Percentiles rank a stretch among this genome's conserved stretches.
Conservation (phyloP, 345 rosid species). For the Turnera subulata region DNA sequence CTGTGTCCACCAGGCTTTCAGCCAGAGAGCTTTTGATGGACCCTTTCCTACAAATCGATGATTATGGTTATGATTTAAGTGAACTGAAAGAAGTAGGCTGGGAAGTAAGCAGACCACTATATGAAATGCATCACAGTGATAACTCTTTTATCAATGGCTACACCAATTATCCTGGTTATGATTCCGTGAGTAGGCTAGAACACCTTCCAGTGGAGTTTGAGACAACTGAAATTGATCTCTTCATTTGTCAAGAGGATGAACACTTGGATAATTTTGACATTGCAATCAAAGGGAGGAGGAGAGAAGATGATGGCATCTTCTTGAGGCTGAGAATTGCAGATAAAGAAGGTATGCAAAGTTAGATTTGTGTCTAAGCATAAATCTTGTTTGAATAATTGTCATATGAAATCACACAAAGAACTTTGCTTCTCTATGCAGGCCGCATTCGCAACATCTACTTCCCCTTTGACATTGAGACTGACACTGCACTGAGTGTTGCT, state of each 20-base stretch:
- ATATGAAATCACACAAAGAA: not conserved
- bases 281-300: constrained; percentile 68
- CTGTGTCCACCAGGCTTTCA: constrained; percentile 69
- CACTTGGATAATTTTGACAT: constrained; percentile 45
- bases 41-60: constrained; percentile 64
- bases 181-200: constrained; percentile 37
- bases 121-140: constrained; percentile 29
- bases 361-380: not conserved
- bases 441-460: constrained; percentile 79
- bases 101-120: constrained; percentile 43
- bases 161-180: not conserved
- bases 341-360: constrained; percentile 65
- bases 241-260: constrained; percentile 61
- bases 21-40: constrained; percentile 78
- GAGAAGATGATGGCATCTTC: constrained; percentile 63
- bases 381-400: too few relatives aligned
- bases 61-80: constrained; percentile 50
- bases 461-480: constrained; percentile 64
- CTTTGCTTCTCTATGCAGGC: constrained; percentile 39
- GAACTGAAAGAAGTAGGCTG: constrained; percentile 35
- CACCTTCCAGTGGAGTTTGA: constrained; percentile 49
- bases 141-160: constrained; percentile 18
- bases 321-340: constrained; percentile 67
- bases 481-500: constrained; percentile 76
- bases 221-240: constrained; percentile 54